Conservation (phyloP, 257 asterid species). For the Primulina huaijiensis region DNA sequence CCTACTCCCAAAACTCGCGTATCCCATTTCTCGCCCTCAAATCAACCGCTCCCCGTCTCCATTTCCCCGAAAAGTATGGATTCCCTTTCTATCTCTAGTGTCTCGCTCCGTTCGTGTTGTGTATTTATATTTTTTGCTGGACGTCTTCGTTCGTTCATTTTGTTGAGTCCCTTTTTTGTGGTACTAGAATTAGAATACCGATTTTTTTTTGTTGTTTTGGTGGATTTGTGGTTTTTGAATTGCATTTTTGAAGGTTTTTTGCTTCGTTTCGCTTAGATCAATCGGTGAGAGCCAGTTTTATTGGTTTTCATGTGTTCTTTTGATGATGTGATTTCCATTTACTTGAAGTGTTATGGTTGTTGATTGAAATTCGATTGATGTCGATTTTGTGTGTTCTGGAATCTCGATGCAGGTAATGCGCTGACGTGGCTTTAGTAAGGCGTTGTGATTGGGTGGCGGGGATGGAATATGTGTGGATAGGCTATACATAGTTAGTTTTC, state of each 20-base stretch:
- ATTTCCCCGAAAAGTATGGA: conserved; percentile 25
- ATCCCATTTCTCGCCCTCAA: conserved; percentile 22
- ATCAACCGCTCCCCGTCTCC: neutral
- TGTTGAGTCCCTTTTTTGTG: neutral
- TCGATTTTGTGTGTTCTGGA: neutral
- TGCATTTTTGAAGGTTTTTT: neutral
- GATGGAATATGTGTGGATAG: conserved; percentile 7
- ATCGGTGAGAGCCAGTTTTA: conserved; percentile 5
- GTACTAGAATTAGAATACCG: no score
- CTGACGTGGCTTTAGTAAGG: neutral
- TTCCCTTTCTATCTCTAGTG: conserved; percentile 1
- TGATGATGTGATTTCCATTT: neutral
- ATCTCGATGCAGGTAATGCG: conserved; percentile 2
- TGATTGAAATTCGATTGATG: neutral
- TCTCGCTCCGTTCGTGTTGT: neutral
- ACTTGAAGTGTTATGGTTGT: neutral
- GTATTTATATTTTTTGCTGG: neutral
- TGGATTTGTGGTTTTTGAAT: neutral
- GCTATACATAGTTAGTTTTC: neutral
- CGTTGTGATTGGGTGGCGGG: conserved; percentile 12
- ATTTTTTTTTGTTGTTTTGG: neutral
- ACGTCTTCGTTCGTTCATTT: neutral
- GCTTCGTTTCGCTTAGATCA: conserved; percentile 14
- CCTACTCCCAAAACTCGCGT: conserved; percentile 31
- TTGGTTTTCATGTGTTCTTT: neutral